Evolutionary conservation across 2,329 filamentous ascomycete species (phyloP).

Genomic region (Arthrobotrys megalospora): DNA sequence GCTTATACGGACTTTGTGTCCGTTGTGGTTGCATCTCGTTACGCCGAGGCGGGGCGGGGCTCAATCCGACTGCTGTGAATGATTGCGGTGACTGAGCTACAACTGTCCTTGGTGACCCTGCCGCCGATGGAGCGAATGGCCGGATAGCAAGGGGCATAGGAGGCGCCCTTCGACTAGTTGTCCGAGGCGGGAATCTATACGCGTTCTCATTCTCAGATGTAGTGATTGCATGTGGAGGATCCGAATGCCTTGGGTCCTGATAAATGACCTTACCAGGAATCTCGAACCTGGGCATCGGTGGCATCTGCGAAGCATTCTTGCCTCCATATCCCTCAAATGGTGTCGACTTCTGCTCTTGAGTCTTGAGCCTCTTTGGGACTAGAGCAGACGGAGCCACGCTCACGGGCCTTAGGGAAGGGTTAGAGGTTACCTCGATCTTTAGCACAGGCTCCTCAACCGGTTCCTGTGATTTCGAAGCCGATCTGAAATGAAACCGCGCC

Average conservation of each 20-base stretch:
- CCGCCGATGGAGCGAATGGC: conserved; percentile 3
- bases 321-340: neutral
- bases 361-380: conserved; percentile 32
- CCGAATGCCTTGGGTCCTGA: conserved; percentile 7
- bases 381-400: conserved; percentile 39
- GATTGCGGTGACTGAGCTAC: conserved; percentile 18
- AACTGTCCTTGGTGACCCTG: conserved; percentile 2
- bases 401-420: conserved; percentile 35
- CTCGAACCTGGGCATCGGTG: conserved; percentile 44
- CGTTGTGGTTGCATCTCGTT: neutral
- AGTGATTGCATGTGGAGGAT: conserved; percentile 16
- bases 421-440: conserved; percentile 56
- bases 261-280: conserved; percentile 44
- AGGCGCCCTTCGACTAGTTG: conserved; percentile 17
- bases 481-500: conserved; percentile 33
- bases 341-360: conserved; percentile 7
- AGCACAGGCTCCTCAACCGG: conserved; percentile 22
- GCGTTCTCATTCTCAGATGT: neutral
- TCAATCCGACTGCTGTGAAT: conserved; percentile 12
- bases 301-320: conserved; percentile 1
- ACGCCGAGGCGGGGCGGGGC: conserved; percentile 11
- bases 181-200: conserved; percentile 34
- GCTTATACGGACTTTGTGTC: neutral
- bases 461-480: conserved; percentile 36
- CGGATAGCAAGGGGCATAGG: conserved; percentile 21